A percentile compares a stretch with the other conserved stretches of the same genome.
Evolutionary conservation across 495 filamentous ascomycete genomes (phyloP).

Genomic region (Parathielavia hyrcaniae): DNA sequence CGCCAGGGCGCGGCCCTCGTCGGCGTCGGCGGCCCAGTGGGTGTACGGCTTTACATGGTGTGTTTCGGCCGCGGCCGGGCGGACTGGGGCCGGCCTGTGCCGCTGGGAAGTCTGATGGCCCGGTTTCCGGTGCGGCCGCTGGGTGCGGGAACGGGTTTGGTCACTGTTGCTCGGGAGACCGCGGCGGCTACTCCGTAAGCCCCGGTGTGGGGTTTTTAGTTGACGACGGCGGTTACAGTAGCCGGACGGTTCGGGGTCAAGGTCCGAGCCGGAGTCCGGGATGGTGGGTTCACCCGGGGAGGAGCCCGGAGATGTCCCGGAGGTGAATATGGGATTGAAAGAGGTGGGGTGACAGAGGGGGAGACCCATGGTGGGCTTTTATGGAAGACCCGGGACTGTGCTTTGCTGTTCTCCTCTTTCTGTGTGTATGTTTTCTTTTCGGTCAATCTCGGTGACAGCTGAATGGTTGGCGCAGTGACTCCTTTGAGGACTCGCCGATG

Average conservation of each 20-base stretch:
- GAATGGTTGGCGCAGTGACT: not conserved
- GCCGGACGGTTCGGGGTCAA: not conserved
- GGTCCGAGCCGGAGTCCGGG: not conserved
- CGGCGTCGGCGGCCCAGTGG: not conserved
- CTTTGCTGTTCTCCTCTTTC: not conserved
- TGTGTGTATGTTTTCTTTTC: not conserved
- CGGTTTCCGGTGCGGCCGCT: not conserved
- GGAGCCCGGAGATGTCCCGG: not conserved
- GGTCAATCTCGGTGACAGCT: not conserved
- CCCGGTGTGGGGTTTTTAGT: not conserved
- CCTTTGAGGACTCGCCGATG: constrained; percentile 14
- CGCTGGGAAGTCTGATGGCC: not conserved
- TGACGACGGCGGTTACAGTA: not conserved
- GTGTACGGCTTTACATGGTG: constrained; percentile 3
- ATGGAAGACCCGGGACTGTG: not conserved
- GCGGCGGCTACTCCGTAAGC: not conserved
- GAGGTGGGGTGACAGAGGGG: constrained; percentile 2
- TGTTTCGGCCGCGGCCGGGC: not conserved
- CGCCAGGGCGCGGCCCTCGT: constrained; percentile 2
- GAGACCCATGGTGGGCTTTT: constrained; percentile 6
- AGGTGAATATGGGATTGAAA: not conserved
- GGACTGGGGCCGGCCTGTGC: not conserved
- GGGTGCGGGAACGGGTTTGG: not conserved
- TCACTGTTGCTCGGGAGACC: not conserved
- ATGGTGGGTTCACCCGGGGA: not conserved